Evolutionary conservation across 2,329 filamentous ascomycete genomes (phyloP), one percentile per base, ranked within the genome.

Genomic region (Neonectria faginata): DNA sequence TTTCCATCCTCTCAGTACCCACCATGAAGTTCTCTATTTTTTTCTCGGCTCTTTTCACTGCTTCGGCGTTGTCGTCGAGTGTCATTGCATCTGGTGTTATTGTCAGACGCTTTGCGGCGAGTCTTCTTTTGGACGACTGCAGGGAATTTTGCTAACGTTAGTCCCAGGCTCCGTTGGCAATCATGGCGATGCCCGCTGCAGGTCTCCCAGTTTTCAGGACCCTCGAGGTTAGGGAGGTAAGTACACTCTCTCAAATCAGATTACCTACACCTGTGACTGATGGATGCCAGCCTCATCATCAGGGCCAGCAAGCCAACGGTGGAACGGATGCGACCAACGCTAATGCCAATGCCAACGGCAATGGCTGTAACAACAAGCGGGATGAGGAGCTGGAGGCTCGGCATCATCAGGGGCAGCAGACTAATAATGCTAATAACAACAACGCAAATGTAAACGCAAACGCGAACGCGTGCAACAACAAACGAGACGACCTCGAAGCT

Each of bases 361-460:
- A 41, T 25, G 33, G 20, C 10, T 22, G 52, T 12, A 56, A 60
- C 36, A 51, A 57, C 41, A 62, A 62, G 29, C 52, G 60, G 10
- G 60, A 57, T 25, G 53, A 57, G 6, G 36, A 39, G 5, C 27
- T 62, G 1, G 60, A 52, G 16, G 53, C 47, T 16, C 60, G 60
- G 22, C 60, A 62, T 29, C 60, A 62, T 12, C 60, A 57, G n/a
- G 53, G 53, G 5, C 36, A 44, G 5, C 36, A 57, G n/a, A 36
- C 27, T 31, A 57, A 60, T 31, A 55, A 48, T 14, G 45, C 36
- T 20, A 47, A 29, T 20, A 29, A 29, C 27, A 31, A 22, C 36
- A 50, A 42, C 14, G 14, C 36, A 14, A 39, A 48, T 8, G 20
- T n/a, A n/a, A n/a, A n/a, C n/a, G n/a, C 18, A 3, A 44, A 44